phyloP scores from a whole-genome alignment of 2,329 filamentous ascomycete species.

The Penicillium sp. region DNA sequence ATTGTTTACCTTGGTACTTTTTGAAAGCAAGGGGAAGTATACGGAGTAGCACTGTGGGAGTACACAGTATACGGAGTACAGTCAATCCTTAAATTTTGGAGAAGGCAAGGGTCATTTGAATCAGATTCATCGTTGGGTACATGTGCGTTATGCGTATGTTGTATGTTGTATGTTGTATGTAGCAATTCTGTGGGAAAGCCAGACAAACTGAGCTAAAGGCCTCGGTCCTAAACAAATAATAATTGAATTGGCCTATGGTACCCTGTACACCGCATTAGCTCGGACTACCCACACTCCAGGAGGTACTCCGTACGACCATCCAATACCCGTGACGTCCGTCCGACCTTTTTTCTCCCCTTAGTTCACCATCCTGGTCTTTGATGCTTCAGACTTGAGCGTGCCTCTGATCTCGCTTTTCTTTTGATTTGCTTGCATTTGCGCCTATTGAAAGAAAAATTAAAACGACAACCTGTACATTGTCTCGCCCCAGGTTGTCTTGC shows the following conservation, averaged over 20 bases:
- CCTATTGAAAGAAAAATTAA: conserved; percentile 7
- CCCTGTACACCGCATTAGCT: conserved; percentile 10
- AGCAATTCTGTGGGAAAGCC: neutral
- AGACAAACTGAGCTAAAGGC: conserved; percentile 1
- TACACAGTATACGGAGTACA: neutral
- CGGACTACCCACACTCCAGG: conserved; percentile 1
- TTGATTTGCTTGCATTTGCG: conserved; percentile 11
- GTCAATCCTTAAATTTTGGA: neutral
- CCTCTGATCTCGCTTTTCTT: conserved; percentile 1
- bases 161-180: too few relatives aligned
- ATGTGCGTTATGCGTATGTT: neutral
- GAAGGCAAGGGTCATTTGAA: neutral
- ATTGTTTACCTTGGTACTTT: neutral
- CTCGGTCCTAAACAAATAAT: neutral
- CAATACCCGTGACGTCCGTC: conserved; percentile 16
- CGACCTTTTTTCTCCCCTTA: conserved; percentile 19
- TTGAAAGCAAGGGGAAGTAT: neutral
- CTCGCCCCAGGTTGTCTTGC: conserved; percentile 24
- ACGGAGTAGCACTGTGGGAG: neutral
- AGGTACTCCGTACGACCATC: conserved; percentile 13
- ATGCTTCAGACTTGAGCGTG: conserved; percentile 5
- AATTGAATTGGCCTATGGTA: conserved; percentile 10
- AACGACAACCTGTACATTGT: conserved; percentile 11
- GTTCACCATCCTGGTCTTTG: conserved; percentile 1
- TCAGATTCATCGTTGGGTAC: neutral